Percentiles rank a stretch among this genome's conserved stretches.
Evolutionary conservation across 2,329 filamentous ascomycete species (phyloP).

Genomic region (Tolypocladium pustulatum): DNA sequence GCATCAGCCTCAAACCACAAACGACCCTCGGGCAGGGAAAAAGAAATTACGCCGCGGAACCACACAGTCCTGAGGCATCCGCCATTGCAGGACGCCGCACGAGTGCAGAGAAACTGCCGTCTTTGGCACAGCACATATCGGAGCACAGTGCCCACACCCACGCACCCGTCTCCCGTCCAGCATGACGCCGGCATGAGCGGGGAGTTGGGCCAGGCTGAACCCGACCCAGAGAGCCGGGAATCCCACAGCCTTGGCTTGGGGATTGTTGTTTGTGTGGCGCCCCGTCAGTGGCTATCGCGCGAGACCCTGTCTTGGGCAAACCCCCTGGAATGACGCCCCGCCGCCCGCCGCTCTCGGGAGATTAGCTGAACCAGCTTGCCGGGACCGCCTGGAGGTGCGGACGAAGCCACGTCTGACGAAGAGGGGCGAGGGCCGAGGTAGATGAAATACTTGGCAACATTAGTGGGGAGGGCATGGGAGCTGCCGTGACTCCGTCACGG

Average conservation of each 20-base stretch:
- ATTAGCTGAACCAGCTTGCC: slow-evolving; percentile 9
- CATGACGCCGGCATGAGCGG: not conserved
- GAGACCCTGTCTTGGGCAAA: not conserved
- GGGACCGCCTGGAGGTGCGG: slow-evolving; percentile 5
- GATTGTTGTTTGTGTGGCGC: not conserved
- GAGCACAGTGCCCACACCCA: not conserved
- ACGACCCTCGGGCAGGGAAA: not conserved
- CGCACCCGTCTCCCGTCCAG: not conserved
- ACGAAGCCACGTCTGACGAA: not conserved
- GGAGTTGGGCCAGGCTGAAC: not conserved
- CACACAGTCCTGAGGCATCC: not conserved
- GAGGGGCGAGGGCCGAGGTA: not conserved
- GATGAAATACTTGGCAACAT: not conserved
- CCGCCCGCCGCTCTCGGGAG: slow-evolving; percentile 1
- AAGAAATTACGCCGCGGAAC: not conserved
- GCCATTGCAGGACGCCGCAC: not conserved
- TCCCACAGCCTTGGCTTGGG: not conserved
- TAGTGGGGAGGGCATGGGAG: not conserved
- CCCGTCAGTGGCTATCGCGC: not conserved
- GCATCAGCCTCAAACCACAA: not conserved
- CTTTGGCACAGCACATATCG: not conserved
- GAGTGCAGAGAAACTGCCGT: not conserved
- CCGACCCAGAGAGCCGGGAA: slow-evolving; percentile 6
- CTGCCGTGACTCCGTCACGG: not conserved
- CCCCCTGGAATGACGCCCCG: slow-evolving; percentile 1